A percentile compares a stretch with the other conserved stretches of the same genome.
Evolutionary conservation across 1,139 yeast species (phyloP).

Genomic region (Pichia sp.): DNA sequence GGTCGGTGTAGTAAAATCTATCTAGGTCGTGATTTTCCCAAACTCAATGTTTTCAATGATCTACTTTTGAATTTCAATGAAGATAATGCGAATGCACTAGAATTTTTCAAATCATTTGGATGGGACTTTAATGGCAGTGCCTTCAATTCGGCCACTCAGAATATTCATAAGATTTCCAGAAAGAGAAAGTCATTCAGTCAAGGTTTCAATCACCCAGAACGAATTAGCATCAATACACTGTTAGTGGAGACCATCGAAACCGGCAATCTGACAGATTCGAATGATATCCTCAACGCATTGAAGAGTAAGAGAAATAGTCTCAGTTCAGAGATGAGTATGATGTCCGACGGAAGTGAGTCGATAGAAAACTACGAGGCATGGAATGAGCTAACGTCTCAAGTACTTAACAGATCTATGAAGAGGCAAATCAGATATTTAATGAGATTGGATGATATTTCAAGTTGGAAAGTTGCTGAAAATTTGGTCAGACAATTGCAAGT

Average conservation of each 20-base stretch:
- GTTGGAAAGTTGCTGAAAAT: conserved; percentile 57
- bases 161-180: background rate
- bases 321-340: no score
- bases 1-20: conserved; percentile 41
- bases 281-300: background rate
- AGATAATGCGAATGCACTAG: conserved; percentile 11
- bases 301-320: no score
- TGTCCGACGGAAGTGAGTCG: background rate
- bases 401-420: conserved; percentile 2
- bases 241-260: background rate
- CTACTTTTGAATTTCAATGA: conserved; percentile 30
- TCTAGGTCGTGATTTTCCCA: conserved; percentile 53
- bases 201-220: background rate
- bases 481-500: conserved; percentile 56
- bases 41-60: conserved; percentile 37
- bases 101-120: conserved; percentile 27
- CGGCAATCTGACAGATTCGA: no score
- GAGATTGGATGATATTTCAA: conserved; percentile 38
- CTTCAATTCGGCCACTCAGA: background rate
- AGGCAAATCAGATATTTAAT: conserved; percentile 35
- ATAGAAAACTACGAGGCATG: background rate
- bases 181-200: background rate
- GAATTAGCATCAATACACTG: conserved; percentile 8
- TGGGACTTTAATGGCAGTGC: conserved; percentile 34
- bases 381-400: background rate